Conservation (phyloP, 768 basidiomycete species). For the Lactarius deliciosus region DNA sequence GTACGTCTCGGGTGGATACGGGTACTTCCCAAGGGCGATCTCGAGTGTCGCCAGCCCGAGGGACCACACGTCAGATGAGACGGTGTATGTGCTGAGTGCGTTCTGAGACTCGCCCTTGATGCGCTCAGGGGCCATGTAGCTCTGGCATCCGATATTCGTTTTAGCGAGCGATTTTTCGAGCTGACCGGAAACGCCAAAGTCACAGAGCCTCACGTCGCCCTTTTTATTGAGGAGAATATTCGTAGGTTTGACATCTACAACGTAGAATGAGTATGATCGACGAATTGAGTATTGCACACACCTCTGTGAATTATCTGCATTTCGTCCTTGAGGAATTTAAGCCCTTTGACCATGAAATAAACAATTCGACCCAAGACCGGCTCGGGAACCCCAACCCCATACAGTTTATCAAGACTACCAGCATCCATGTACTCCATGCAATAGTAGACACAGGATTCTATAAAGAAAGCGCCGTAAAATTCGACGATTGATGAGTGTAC, state of each 20-base stretch:
- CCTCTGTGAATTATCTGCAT: slow-evolving; percentile 82
- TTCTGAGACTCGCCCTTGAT: slow-evolving; percentile 93
- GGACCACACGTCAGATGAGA: slow-evolving; percentile 97
- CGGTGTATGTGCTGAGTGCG: slow-evolving; percentile 86
- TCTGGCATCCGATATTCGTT: slow-evolving; percentile 98
- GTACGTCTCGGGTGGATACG: slow-evolving; percentile 97
- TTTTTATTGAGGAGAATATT: slow-evolving; percentile 88
- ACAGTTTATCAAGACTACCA: slow-evolving; percentile 87
- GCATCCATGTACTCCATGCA: slow-evolving; percentile 99
- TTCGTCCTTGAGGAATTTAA: slow-evolving; percentile 94
- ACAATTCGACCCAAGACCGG: slow-evolving; percentile 82
- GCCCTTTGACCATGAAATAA: slow-evolving; percentile 77
- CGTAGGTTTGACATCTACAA: slow-evolving; percentile 85
- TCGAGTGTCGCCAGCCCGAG: slow-evolving; percentile 93
- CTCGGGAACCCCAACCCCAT: slow-evolving; percentile 56
- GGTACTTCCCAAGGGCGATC: slow-evolving; percentile 85
- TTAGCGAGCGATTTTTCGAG: slow-evolving; percentile 94
- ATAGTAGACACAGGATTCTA: slow-evolving; percentile 99
- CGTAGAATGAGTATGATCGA: neutral
- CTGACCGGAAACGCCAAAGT: slow-evolving; percentile 99
- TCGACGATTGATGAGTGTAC: slow-evolving; percentile 91
- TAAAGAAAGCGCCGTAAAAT: slow-evolving; percentile 99
- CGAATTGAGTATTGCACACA: slow-evolving; percentile 33
- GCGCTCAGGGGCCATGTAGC: slow-evolving; percentile 98
- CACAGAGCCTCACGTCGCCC: slow-evolving; percentile 92